A percentile compares a stretch with the other conserved stretches of the same genome.
These are phyloP conservation scores for Zymoseptoria ardabiliae DNA, from an alignment of 2,329 filamentous ascomycete species.

Conservation along the genomic window DNA sequence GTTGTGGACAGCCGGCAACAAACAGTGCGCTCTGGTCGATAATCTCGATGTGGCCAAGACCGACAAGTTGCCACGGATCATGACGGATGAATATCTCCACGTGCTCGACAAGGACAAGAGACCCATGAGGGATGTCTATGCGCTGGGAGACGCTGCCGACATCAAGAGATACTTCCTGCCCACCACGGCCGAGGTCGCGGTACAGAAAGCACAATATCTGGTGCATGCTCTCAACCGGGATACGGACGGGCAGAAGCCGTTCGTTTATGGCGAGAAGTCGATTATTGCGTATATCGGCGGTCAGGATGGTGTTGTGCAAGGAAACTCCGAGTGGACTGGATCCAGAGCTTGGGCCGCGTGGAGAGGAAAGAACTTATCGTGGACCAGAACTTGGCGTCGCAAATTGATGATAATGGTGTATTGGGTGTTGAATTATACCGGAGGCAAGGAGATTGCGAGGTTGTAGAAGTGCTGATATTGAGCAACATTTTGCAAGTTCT, in stretches of 20 bases:
- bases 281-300: conserved; percentile 37
- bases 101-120: conserved; percentile 24
- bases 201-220: conserved; percentile 34
- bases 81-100: conserved; percentile 30
- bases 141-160: conserved; percentile 33
- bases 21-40: conserved; percentile 29
- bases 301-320: conserved; percentile 36
- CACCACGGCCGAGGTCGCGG: conserved; percentile 32
- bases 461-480: conserved; percentile 5
- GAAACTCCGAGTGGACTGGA: conserved; percentile 36
- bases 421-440: conserved; percentile 19
- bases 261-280: conserved; percentile 34
- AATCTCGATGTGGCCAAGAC: conserved; percentile 26
- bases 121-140: conserved; percentile 26
- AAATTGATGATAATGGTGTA: conserved; percentile 27
- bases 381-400: conserved; percentile 26
- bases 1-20: conserved; percentile 36
- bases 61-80: conserved; percentile 28
- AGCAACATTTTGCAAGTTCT: not conserved
- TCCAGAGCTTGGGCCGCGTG: conserved; percentile 38
- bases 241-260: conserved; percentile 19
- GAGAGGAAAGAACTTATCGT: conserved; percentile 32
- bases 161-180: conserved; percentile 31
- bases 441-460: conserved; percentile 27
- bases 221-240: conserved; percentile 22